Base-by-base conservation (phyloP, 495 filamentous ascomycete genomes). In the Elasticomyces elasticus region DNA sequence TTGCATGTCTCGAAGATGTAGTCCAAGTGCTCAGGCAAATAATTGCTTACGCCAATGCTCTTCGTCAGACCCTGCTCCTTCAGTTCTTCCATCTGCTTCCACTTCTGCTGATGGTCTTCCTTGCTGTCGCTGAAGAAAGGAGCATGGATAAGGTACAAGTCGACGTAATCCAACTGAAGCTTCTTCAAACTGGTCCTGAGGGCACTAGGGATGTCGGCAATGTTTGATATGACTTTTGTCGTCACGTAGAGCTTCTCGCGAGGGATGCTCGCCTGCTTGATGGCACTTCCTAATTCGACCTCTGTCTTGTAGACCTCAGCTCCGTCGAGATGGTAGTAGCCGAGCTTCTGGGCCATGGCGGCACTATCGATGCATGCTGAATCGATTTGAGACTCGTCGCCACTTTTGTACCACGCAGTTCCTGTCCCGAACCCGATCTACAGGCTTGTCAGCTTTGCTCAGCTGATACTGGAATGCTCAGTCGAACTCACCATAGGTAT, bases 11-110 rank as follows among this genome's bases (percentile, higher is more conserved):
- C 67, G 12, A 94, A 67, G 33, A 84, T 77, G 1, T 76, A 73
- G 61, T 88, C 78, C 17, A 95, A 71, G 62, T 94, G 77, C 31
- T 70, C 66, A 30, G 79, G 72, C 11, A 85, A 62, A 69, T 80
- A 94, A 64, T 94, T 95, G 55, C 84, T 89, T 3, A 94, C 87
- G 12, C 89, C 89, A 62, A 95, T 94, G 20, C 80, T 81, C 45
- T 79, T 79, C 10, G 84, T 82, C 52, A 83, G 79, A 11, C 89
- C 89, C 4, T 79, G 75, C 15, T 72, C 74, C 61, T 85, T 76
- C 54, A 94, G 76, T 38, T 75, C 72, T 64, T 95, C 89, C 77
- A 94, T 80, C 28, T 79, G 80, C 42, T 76, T 76, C 89, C 89
- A 94, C 37, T 82, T 77, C 23, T 67, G 55, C 65, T 88, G 85